A percentile compares a stretch with the other conserved stretches of the same genome.
Conservation (phyloP, 768 basidiomycete species). For the Leucosporidium yakuticum region DNA sequence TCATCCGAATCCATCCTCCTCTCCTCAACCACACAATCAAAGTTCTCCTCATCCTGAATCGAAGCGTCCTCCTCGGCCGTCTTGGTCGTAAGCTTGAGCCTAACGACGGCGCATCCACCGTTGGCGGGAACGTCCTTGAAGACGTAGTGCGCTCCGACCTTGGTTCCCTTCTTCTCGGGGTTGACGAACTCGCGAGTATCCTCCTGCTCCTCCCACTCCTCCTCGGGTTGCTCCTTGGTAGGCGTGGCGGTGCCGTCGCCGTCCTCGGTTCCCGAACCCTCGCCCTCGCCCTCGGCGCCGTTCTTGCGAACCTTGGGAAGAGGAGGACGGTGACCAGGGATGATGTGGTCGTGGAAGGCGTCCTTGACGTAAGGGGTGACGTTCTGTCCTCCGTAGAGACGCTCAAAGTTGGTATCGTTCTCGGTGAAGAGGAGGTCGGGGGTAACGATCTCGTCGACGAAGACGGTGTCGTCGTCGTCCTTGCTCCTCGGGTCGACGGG, state of each 20-base stretch:
- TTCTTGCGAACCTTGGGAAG: constrained; percentile 37
- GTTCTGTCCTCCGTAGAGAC: constrained; percentile 86
- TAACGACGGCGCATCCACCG: constrained; percentile 91
- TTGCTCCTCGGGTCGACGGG: constrained; percentile 61
- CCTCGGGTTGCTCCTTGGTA: constrained; percentile 23
- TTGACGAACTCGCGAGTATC: constrained; percentile 60
- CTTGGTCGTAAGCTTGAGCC: constrained; percentile 79
- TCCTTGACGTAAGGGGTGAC: constrained; percentile 81
- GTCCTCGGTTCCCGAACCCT: constrained; percentile 6
- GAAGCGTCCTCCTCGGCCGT: constrained; percentile 68
- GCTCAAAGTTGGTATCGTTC: constrained; percentile 90
- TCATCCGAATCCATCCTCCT: constrained; percentile 90
- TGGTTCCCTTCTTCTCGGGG: constrained; percentile 80
- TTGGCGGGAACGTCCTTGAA: constrained; percentile 80
- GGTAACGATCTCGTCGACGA: constrained; percentile 62
- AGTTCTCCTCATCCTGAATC: constrained; percentile 77
- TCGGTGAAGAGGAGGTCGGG: constrained; percentile 91
- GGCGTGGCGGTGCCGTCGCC: background rate
- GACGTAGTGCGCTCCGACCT: constrained; percentile 82
- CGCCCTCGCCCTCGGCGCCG: constrained; percentile 15
- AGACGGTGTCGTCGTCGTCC: constrained; percentile 51
- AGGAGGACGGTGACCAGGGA: constrained; percentile 69
- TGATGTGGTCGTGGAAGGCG: constrained; percentile 96
- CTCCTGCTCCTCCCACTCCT: constrained; percentile 28
- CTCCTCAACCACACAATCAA: constrained; percentile 85